A percentile compares a stretch with the other conserved stretches of the same genome.
Conservation (phyloP, 176 grass and related monocot genomes). For the Zea mays region Zm-B73-REFERENCE-NAM-5.0 NC_050100.1:13799001-13799500, state of each 20-base stretch:
- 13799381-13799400: constrained; percentile 27
- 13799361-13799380: background rate
- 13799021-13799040: no score
- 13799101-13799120: background rate
- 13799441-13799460: background rate
- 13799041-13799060: no score
- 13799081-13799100: background rate
- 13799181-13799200: background rate
- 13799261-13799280: no score
- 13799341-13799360: constrained; percentile 35
- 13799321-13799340: constrained; percentile 43
- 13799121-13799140: constrained; percentile 5
- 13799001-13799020: no score
- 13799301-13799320: background rate
- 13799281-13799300: background rate
- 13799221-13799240: background rate
- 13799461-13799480: constrained; percentile 1
- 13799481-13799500: background rate
- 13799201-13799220: background rate
- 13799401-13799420: constrained; percentile 5
- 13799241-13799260: background rate
- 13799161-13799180: background rate
- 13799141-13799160: background rate
- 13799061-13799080: no score
- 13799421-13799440: background rate